These are phyloP conservation scores for Naganishia sp. DNA, from an alignment of 1,284 basidiomycete genomes.

Conservation along the genomic window DNA sequence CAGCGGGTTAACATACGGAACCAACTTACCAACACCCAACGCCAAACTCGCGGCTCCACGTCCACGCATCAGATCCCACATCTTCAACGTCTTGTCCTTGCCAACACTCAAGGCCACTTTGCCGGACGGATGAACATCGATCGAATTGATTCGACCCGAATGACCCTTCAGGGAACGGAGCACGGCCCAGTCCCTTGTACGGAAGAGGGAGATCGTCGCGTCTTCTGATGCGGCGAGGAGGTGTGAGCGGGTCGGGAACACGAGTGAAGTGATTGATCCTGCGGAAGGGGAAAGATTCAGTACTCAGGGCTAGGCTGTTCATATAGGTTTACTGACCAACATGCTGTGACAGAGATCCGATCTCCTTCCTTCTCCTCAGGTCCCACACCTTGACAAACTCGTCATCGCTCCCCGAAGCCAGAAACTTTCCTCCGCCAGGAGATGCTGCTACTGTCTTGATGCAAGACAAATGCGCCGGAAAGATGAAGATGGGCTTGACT, in stretches of 20 bases:
- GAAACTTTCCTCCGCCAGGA: conserved; percentile 86
- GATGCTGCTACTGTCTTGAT: conserved; percentile 86
- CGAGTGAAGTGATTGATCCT: conserved; percentile 88
- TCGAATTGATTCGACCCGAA: conserved; percentile 83
- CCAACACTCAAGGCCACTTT: conserved; percentile 89
- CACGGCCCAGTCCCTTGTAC: conserved; percentile 88
- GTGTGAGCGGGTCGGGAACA: conserved; percentile 85
- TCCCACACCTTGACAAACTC: conserved; percentile 99
- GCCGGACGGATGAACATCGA: conserved; percentile 88
- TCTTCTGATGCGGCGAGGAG: conserved; percentile 88
- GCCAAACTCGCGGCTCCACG: conserved; percentile 85
- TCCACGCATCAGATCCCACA: conserved; percentile 99
- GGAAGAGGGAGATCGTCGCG: conserved; percentile 83
- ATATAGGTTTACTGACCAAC: conserved; percentile 64
- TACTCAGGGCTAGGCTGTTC: conserved; percentile 33
- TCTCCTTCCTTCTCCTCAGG: conserved; percentile 80
- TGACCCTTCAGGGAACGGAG: conserved; percentile 87
- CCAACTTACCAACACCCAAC: conserved; percentile 70
- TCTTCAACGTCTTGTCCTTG: conserved; percentile 81
- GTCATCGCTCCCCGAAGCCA: conserved; percentile 90
- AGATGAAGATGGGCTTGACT: conserved; percentile 77
- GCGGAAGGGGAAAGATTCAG: conserved; percentile 1
- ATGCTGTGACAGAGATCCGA: conserved; percentile 89
- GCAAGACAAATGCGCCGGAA: conserved; percentile 91
- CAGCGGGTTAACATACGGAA: background rate